Evolutionary conservation across 108 stramenopile genomes (phyloP), one percentile per base, ranked within the genome.

Genomic region (Cyclotella sp.): DNA sequence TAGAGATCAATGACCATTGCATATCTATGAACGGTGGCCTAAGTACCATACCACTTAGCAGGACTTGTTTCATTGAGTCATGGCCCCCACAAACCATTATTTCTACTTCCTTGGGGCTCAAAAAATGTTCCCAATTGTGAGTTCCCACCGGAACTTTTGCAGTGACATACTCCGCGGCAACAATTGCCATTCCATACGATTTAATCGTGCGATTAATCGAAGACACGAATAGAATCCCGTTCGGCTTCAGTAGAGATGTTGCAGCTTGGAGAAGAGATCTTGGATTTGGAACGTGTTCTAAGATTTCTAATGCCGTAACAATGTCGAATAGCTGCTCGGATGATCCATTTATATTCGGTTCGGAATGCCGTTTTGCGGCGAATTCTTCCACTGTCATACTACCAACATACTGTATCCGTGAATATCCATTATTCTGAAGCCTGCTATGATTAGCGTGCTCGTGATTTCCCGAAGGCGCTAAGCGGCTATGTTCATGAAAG

Each of bases 131-230:
- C 96, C 96, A 96, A 77, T 95, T 85, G 77, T 98, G 97, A 22
- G 97, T 98, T 21, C 96, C 96, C 8, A 86, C 51, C 6, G 96
- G 96, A 30, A 98, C 73, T 68, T 96, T 91, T n/a, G 93, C 77
- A 59, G 90, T 84, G 27, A 97, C 67, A 55, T 93, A 92, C 78
- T 98, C 98, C 8, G 97, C 98, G n/a, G 94, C 96, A 49, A 95
- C 64, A 53, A 98, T 95, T 24, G 93, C 92, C 43, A 96, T 45
- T 29, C 84, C 68, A 65, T 94, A 89, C n/a, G 91, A 88, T 69
- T 94, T 94, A 7, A 66, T 24, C 6, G 96, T 97, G n/a, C 91
- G 90, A 88, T 97, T 97, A 47, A 98, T 77, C 0, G 98, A 97
- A 34, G 96, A 97, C 14, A 98, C 61, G 70, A 97, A 88, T n/a